Evolutionary conservation across 306 rosid species (phyloP).

Genomic region (Malus sylvestris): DNA sequence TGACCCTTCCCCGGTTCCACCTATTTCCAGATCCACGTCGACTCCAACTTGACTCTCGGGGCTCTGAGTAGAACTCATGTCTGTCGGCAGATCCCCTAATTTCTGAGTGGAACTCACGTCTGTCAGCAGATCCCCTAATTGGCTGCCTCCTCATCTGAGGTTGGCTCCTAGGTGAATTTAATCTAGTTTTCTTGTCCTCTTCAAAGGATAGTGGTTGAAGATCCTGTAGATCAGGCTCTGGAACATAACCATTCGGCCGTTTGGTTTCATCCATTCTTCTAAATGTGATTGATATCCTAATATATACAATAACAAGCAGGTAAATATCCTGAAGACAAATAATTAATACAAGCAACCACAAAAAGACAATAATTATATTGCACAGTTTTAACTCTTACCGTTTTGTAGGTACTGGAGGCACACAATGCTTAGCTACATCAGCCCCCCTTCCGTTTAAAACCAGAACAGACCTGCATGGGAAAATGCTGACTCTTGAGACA

Average conservation of each 20-base stretch:
- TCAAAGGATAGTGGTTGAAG: constrained; percentile 67
- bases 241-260: constrained; percentile 41
- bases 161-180: constrained; percentile 30
- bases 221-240: constrained; percentile 78
- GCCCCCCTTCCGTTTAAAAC: constrained; percentile 90
- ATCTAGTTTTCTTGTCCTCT: constrained; percentile 27
- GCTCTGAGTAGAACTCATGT: constrained; percentile 13
- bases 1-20: constrained; percentile 27
- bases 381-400: constrained; percentile 40
- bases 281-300: constrained; percentile 92
- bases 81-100: constrained; percentile 36
- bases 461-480: constrained; percentile 72
- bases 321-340: background rate
- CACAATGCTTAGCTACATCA: constrained; percentile 92
- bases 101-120: constrained; percentile 18
- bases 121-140: constrained; percentile 35
- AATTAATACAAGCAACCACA: background rate
- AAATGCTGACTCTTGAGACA: constrained; percentile 16
- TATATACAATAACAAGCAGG: background rate
- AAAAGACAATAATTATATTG: background rate
- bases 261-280: constrained; percentile 76
- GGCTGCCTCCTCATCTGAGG: constrained; percentile 26
- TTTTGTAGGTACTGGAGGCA: constrained; percentile 77
- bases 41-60: constrained; percentile 30
- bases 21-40: constrained; percentile 36